Percentiles rank a stretch among this genome's conserved stretches.
These are phyloP conservation scores for Phytophthora megakarya DNA, from an alignment of 352 stramenopile species.

Conservation along the genomic window DNA sequence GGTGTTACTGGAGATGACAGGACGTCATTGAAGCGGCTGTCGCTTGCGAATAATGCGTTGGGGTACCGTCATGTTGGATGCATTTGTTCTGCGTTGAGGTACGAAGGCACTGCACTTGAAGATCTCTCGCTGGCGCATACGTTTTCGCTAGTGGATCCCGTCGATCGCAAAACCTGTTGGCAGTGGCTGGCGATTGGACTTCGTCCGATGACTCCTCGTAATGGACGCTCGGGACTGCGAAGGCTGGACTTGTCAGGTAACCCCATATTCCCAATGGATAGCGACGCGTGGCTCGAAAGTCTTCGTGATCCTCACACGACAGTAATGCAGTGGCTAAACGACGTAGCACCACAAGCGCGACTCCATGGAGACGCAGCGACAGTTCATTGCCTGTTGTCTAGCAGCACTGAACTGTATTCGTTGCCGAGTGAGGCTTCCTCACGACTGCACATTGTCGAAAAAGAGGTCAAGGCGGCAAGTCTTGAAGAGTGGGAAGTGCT, in stretches of 20 bases:
- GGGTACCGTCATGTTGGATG: constrained; percentile 33
- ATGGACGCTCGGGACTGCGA: constrained; percentile 15
- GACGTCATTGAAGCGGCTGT: constrained; percentile 32
- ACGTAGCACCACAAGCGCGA: neutral
- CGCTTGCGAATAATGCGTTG: constrained; percentile 41
- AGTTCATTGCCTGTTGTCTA: constrained; percentile 27
- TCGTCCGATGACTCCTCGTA: constrained; percentile 5
- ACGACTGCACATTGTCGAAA: constrained; percentile 31
- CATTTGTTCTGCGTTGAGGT: constrained; percentile 41
- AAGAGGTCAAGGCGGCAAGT: constrained; percentile 22
- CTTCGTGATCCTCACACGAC: constrained; percentile 25
- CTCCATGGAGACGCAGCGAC: constrained; percentile 8
- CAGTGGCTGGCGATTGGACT: constrained; percentile 41
- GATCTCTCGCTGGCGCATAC: constrained; percentile 35
- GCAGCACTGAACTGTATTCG: constrained; percentile 27
- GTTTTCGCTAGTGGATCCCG: constrained; percentile 35
- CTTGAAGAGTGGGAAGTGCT: constrained; percentile 36
- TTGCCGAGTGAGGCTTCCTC: constrained; percentile 24
- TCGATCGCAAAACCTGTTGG: constrained; percentile 35
- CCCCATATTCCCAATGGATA: constrained; percentile 37
- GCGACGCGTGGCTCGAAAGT: constrained; percentile 31
- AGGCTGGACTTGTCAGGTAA: constrained; percentile 39
- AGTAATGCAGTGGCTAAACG: constrained; percentile 22
- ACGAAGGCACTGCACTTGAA: constrained; percentile 20
- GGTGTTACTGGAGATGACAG: constrained; percentile 1